Evolutionary conservation across 129 eudicot genomes (phyloP).

Genomic region (Flaveria ramosissima): DNA sequence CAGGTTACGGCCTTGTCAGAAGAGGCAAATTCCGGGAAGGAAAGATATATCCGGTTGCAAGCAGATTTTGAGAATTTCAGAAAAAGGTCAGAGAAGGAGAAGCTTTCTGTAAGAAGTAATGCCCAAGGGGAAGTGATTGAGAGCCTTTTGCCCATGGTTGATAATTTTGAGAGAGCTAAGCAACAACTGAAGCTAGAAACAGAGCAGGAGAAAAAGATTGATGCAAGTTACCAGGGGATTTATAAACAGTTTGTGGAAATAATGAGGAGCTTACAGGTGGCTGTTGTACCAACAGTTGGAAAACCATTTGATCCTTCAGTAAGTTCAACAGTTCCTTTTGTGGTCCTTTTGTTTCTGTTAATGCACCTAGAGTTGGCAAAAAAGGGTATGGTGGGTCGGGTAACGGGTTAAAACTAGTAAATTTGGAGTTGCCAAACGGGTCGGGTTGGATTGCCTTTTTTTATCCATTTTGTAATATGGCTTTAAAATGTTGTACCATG

Average conservation of each 20-base stretch:
- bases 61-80: conserved; percentile 96
- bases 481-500: too few relatives aligned
- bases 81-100: conserved; percentile 86
- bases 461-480: too few relatives aligned
- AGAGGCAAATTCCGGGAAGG: conserved; percentile 74
- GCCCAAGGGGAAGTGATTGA: conserved; percentile 92
- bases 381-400: not conserved
- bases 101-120: conserved; percentile 58
- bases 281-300: conserved; percentile 86
- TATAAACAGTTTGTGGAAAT: conserved; percentile 95
- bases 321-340: conserved; percentile 27
- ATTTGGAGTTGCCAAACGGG: too few relatives aligned
- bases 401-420: not conserved
- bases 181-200: conserved; percentile 78
- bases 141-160: conserved; percentile 92
- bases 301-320: conserved; percentile 92
- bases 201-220: conserved; percentile 79
- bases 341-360: not conserved
- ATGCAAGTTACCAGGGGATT: conserved; percentile 95
- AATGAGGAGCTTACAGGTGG: conserved; percentile 85
- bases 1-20: conserved; percentile 51
- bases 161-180: conserved; percentile 91
- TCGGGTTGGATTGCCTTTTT: too few relatives aligned
- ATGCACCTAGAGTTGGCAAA: not conserved
- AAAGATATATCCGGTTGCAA: conserved; percentile 75